A percentile compares a stretch with the other conserved stretches of the same genome.
These are phyloP conservation scores for Stagonosporopsis vannaccii DNA, from an alignment of 2,329 filamentous ascomycete genomes.

Conservation along the genomic window DNA sequence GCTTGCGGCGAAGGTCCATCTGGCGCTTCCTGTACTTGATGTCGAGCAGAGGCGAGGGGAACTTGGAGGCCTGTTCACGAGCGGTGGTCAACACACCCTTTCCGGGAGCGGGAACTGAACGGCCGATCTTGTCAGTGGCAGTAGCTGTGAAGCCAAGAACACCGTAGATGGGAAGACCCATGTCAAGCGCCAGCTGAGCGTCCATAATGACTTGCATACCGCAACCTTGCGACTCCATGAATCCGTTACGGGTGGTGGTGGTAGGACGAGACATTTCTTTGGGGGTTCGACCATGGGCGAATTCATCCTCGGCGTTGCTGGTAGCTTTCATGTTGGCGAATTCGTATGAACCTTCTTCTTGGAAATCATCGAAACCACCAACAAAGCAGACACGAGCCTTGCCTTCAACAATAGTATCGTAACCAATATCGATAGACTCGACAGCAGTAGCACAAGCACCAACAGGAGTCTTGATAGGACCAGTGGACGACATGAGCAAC, in stretches of 20 bases:
- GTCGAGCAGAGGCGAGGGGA: constrained; percentile 93
- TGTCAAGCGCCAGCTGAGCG: constrained; percentile 91
- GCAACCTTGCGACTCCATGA: constrained; percentile 99
- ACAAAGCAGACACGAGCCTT: constrained; percentile 98
- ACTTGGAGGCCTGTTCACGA: constrained; percentile 87
- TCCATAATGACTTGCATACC: constrained; percentile 99
- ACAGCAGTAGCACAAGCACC: constrained; percentile 97
- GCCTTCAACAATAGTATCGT: constrained; percentile 97
- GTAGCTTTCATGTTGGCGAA: constrained; percentile 99
- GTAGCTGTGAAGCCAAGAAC: constrained; percentile 92
- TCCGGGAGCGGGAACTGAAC: constrained; percentile 93
- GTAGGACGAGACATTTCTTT: constrained; percentile 98
- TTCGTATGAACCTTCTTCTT: constrained; percentile 98
- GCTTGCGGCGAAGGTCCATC: constrained; percentile 89
- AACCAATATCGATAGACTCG: constrained; percentile 96
- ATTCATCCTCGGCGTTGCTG: constrained; percentile 96
- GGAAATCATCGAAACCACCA: constrained; percentile 98
- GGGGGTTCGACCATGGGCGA: constrained; percentile 92
- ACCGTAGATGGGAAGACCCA: constrained; percentile 98
- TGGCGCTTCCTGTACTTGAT: constrained; percentile 97
- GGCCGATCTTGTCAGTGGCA: constrained; percentile 98
- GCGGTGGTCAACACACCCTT: constrained; percentile 97
- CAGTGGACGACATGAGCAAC: constrained; percentile 94
- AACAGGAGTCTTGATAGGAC: constrained; percentile 97
- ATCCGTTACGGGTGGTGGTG: constrained; percentile 94